Base-by-base conservation (phyloP, 352 stramenopile genomes). In the Globisporangium carolinianum region DNA sequence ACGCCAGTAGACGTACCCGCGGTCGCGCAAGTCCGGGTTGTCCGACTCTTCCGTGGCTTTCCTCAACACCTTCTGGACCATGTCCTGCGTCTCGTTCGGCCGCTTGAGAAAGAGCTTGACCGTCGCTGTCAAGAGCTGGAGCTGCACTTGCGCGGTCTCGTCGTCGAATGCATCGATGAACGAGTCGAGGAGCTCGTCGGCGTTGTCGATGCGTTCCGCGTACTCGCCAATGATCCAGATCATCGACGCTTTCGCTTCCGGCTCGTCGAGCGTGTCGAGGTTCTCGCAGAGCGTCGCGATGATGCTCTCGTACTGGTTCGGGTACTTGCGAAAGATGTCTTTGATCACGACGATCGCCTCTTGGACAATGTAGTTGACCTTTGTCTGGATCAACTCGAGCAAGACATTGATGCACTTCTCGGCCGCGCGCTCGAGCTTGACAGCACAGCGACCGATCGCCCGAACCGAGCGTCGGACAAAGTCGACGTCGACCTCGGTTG, bases 221-320 rank as follows among this genome's bases (percentile, higher is more conserved):
- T 99, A 99, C 80, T 99, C 97, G 39, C 97, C 97, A 67, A 99
- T 98, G 69, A 99, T 99, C 97, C 97, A 99, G 68, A 99, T 98
- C 94, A 99, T 99, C 15, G 86, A 96, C 5, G 97, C 97, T 81
- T 99, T 99, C 10, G 97, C 97, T 67, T 99, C 92, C 0, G 97
- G 97, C 68, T 99, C 97, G 71, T 99, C 97, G 24, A 99, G 69
- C 9, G 96, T 98, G 72, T 99, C 97, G n/a, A 99, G 74, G 72
- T 99, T 99, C 66, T 99, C 97, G 69, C 97, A 99, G 14, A 99
- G 76, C 8, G 95, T 99, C 24, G 93, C 96, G 72, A 99, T 99
- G 72, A 99, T 98, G 60, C 79, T 96, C 75, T 99, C 97, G 70
- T 99, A 99, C 61, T 97, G 89, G 80, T 99, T 99, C 60, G 97